A percentile compares a stretch with the other conserved stretches of the same genome.
Evolutionary conservation across 305 asterid species (phyloP).

Genomic region (Solanum chacoense): DNA sequence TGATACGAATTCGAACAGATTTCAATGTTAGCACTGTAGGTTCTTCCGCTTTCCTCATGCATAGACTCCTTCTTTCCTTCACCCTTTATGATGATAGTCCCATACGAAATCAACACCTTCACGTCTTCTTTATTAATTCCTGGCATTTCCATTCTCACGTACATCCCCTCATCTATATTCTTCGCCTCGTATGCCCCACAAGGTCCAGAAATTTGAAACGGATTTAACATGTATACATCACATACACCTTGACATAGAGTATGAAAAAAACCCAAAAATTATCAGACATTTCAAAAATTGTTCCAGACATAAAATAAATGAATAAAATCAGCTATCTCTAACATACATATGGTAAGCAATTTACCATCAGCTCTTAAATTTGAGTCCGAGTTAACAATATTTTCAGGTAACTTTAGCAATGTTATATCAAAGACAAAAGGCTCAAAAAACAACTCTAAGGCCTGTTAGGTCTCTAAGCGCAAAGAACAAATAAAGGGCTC

Average conservation of each 20-base stretch:
- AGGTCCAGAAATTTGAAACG: conserved; percentile 6
- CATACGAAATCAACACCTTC: not conserved
- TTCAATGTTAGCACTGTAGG: conserved; percentile 4
- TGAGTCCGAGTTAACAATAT: not conserved
- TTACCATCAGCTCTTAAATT: not conserved
- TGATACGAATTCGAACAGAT: not conserved
- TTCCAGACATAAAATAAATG: not conserved
- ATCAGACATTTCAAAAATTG: not conserved
- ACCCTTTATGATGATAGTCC: conserved; percentile 2
- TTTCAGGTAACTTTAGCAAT: not conserved
- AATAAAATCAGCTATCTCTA: not conserved
- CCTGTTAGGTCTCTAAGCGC: too few relatives aligned
- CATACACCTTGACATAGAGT: not conserved
- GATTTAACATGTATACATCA: not conserved
- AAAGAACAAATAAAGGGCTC: not conserved
- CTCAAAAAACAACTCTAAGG: too few relatives aligned
- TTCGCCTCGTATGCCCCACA: conserved; percentile 6
- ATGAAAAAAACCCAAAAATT: not conserved
- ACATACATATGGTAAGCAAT: not conserved
- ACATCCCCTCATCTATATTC: conserved; percentile 2
- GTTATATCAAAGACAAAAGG: not conserved
- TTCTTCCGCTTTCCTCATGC: conserved; percentile 6
- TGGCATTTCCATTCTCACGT: conserved; percentile 7
- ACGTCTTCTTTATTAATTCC: conserved; percentile 7
- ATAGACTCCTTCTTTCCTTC: conserved; percentile 5